phyloP scores from a whole-genome alignment of 345 rosid genomes.

The Mangifera indica region DNA sequence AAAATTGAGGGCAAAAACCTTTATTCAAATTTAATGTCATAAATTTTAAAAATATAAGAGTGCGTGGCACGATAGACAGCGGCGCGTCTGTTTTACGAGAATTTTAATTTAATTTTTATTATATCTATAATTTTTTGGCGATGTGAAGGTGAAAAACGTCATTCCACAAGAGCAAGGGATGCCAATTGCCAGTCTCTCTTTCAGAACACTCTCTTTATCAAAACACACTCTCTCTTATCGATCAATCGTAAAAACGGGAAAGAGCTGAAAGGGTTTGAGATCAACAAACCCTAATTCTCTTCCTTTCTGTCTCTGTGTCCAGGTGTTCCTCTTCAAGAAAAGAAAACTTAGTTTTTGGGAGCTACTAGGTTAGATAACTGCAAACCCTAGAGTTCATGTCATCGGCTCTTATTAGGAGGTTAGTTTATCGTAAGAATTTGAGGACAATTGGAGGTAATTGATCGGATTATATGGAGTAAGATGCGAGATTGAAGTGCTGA shows the following conservation, averaged over 20 bases:
- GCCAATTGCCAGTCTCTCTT: conserved; percentile 16
- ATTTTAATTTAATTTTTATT: not conserved
- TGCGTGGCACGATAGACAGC: not conserved
- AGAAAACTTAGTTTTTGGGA: conserved; percentile 12
- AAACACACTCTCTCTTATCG: conserved; percentile 24
- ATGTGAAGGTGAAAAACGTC: conserved; percentile 12
- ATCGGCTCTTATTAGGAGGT: conserved; percentile 2
- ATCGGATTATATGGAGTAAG: conserved; percentile 22
- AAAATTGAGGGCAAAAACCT: no score
- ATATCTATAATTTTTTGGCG: not conserved
- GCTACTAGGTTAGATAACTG: not conserved
- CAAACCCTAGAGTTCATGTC: conserved; percentile 19
- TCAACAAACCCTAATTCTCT: conserved; percentile 32
- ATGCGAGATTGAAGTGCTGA: not conserved
- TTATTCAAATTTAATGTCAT: no score
- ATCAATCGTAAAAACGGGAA: conserved; percentile 28
- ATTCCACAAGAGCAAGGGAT: conserved; percentile 7
- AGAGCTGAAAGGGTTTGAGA: conserved; percentile 16
- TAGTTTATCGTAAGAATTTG: not conserved
- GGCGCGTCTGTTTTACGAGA: not conserved
- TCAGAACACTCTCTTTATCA: conserved; percentile 9
- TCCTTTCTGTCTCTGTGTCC: not conserved
- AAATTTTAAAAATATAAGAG: no score
- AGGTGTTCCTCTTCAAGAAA: not conserved
- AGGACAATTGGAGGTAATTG: conserved; percentile 14